Conservation (phyloP, 2,329 filamentous ascomycete species). For the Monilinia fructicola region DNA sequence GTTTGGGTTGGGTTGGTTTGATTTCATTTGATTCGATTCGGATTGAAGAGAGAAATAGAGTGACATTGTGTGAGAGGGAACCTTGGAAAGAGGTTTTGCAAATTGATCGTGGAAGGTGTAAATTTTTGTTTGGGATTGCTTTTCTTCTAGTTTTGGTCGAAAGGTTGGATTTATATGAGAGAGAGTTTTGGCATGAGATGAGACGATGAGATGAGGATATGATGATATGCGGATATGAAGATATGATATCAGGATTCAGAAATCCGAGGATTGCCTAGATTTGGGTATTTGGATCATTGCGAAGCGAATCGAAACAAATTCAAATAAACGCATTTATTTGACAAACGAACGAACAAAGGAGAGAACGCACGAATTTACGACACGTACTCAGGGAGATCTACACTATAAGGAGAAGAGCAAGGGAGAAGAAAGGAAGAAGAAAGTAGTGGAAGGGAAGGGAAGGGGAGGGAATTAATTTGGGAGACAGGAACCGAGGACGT, state of each 20-base stretch:
- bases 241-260: neutral
- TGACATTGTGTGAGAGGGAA: too few relatives aligned
- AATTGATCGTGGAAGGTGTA: too few relatives aligned
- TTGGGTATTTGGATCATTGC: constrained; percentile 3
- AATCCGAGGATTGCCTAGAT: neutral
- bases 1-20: neutral
- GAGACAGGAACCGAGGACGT: neutral
- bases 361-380: neutral
- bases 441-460: neutral
- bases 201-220: neutral
- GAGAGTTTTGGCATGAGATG: constrained; percentile 7
- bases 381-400: neutral
- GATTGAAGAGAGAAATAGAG: neutral
- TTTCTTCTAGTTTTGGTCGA: too few relatives aligned
- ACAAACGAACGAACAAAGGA: neutral
- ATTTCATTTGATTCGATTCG: too few relatives aligned
- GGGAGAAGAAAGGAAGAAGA: neutral
- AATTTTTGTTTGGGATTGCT: too few relatives aligned
- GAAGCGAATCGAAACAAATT: neutral
- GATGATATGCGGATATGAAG: neutral
- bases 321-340: neutral
- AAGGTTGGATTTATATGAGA: neutral
- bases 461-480: neutral
- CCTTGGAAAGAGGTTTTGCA: too few relatives aligned
- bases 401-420: neutral